Evolutionary conservation across 805 yeast genomes (phyloP).

Genomic region (Spathaspora arborariae): DNA sequence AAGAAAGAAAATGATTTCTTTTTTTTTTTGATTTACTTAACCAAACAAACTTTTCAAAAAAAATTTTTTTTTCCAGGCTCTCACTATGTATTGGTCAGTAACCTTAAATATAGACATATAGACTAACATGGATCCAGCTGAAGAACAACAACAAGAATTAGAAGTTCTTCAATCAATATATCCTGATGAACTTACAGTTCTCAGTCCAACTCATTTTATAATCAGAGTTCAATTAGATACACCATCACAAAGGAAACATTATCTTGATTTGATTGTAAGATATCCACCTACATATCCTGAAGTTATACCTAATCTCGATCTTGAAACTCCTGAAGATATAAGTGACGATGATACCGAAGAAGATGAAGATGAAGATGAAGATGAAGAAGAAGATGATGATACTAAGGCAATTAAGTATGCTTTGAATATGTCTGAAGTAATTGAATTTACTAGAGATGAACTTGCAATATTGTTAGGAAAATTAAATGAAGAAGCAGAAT

Average conservation of each 20-base stretch:
- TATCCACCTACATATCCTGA: slow-evolving; percentile 85
- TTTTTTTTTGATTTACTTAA: too few relatives aligned
- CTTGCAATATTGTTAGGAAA: slow-evolving; percentile 34
- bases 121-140: slow-evolving; percentile 69
- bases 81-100: background rate
- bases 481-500: slow-evolving; percentile 60
- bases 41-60: too few relatives aligned
- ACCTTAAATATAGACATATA: background rate
- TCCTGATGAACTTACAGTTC: slow-evolving; percentile 76
- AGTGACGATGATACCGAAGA: slow-evolving; percentile 23
- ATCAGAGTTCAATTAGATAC: slow-evolving; percentile 68
- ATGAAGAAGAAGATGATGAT: slow-evolving; percentile 46
- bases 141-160: slow-evolving; percentile 85
- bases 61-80: too few relatives aligned
- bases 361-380: slow-evolving; percentile 30
- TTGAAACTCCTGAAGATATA: slow-evolving; percentile 30
- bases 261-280: slow-evolving; percentile 52
- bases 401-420: slow-evolving; percentile 43
- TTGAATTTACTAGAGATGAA: slow-evolving; percentile 53
- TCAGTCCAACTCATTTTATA: slow-evolving; percentile 41
- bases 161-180: slow-evolving; percentile 88
- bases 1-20: too few relatives aligned
- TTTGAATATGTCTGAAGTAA: slow-evolving; percentile 52
- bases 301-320: slow-evolving; percentile 56
- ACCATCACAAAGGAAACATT: slow-evolving; percentile 54